A percentile compares a stretch with the other conserved stretches of the same genome.
Conservation (phyloP, 2,329 filamentous ascomycete genomes). For the Cytospora mali region DNA sequence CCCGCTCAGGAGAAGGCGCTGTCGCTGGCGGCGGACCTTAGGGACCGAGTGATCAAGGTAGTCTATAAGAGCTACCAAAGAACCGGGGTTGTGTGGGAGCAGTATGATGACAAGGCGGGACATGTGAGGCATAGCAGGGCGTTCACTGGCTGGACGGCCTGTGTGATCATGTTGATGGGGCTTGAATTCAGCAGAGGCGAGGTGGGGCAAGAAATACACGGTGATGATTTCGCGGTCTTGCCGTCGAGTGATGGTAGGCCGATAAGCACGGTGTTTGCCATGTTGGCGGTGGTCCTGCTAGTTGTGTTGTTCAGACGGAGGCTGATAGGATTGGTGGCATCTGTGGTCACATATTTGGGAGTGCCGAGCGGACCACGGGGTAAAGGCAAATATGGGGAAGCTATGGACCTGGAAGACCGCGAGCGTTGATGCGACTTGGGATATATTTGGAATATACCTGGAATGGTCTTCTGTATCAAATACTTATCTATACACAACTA, state of each 20-base stretch:
- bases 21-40: constrained; percentile 29
- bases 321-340: constrained; percentile 14
- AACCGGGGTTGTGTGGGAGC: constrained; percentile 73
- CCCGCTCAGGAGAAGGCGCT: constrained; percentile 18
- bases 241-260: constrained; percentile 5
- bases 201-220: constrained; percentile 9
- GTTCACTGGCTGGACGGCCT: constrained; percentile 74
- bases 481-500: too few species aligned
- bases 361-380: not conserved
- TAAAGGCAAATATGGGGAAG: constrained; percentile 7
- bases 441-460: not conserved
- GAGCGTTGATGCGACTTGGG: constrained; percentile 5
- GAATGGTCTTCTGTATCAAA: not conserved
- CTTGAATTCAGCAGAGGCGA: constrained; percentile 15
- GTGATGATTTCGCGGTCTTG: constrained; percentile 4
- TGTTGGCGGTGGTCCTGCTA: constrained; percentile 2
- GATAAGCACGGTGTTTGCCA: constrained; percentile 2
- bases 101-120: constrained; percentile 69
- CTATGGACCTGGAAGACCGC: constrained; percentile 9
- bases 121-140: constrained; percentile 69
- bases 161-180: constrained; percentile 70
- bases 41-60: constrained; percentile 26
- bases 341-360: constrained; percentile 9
- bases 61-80: constrained; percentile 57
- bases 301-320: constrained; percentile 14